Evolutionary conservation across 495 filamentous ascomycete species (phyloP), one percentile per base, ranked within the genome.

Genomic region (Pyrenula massariospora): DNA sequence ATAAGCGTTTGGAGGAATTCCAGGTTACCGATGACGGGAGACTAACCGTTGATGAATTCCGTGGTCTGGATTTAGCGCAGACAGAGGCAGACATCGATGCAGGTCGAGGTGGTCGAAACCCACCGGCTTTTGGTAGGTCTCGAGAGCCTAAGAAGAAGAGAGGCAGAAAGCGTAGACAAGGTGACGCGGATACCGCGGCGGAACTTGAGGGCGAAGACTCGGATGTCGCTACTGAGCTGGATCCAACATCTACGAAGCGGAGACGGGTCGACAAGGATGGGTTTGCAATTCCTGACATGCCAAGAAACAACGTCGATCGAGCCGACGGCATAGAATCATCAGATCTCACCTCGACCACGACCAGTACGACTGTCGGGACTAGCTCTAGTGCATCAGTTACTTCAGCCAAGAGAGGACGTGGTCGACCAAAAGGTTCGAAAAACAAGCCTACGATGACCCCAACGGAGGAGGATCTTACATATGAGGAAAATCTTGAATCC

Each of bases 1-100:
- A 85, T 56, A 87, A 91, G 60, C 88, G 93, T 56, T 76, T 98
- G 31, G 84, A 87, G 22, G 93, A 98, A 62, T 98, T 96, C 65
- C 86, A 86, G 53, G 80, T 80, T 3, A 94, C 91, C 0, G 84
- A 86, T 53, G 88, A 84, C 61, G 84, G 87, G 47, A 77, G 78
- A 47, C 73, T 96, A 62, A 92, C 89, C 0, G 86, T 97, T 3
- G 84, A 90, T 50, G 86, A 96, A 63, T 97, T 97, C 60, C 76
- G 89, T 25, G 84, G 81, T 22, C 80, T 82, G 24, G 78, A 82
- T 66, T 57, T 84, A 54, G 76, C 87, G 56, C 78, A 77, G 60
- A 68, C 82, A 19, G 65, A 75, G 24, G 31, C 31, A 42, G 31
- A 73, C 75, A 21, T 57, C 74, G 25, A 77, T 81, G 50, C 66